These are phyloP conservation scores for Magnaporthiopsis incrustans DNA, from an alignment of 2,329 filamentous ascomycete genomes.

Conservation along the genomic window DNA sequence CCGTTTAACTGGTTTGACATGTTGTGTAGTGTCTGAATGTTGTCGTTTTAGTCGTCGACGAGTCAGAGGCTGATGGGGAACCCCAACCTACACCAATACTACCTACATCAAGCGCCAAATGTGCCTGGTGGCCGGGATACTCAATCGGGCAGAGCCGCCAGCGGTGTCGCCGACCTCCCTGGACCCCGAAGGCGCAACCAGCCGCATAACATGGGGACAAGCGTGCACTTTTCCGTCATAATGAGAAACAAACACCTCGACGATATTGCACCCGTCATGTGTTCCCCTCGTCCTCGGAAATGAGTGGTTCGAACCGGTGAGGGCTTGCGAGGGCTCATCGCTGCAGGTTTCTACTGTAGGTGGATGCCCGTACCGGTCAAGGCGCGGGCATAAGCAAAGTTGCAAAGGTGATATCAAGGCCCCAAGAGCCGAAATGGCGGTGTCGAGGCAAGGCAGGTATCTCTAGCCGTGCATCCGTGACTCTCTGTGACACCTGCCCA, in stretches of 20 bases:
- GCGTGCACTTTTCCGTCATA: background rate
- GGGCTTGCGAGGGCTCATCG: background rate
- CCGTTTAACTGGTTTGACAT: too few relatives aligned
- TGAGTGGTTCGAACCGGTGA: background rate
- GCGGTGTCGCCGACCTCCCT: background rate
- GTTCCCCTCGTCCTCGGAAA: background rate
- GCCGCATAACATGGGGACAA: background rate
- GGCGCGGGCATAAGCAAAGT: background rate
- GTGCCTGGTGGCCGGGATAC: background rate
- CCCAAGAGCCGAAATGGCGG: background rate
- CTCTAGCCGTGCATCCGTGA: background rate
- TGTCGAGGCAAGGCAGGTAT: background rate
- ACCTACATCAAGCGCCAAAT: too few relatives aligned
- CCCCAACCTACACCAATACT: too few relatives aligned
- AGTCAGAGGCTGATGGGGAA: too few relatives aligned
- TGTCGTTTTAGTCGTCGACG: too few relatives aligned
- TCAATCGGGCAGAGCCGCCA: background rate
- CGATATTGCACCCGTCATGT: background rate
- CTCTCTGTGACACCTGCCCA: background rate
- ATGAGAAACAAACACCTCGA: background rate
- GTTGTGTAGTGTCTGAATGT: too few relatives aligned
- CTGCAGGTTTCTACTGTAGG: background rate
- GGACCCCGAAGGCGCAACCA: background rate
- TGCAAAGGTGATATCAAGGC: background rate
- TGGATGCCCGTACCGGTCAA: background rate